These are phyloP conservation scores for Pseudophaeomoniella oleicola DNA, from an alignment of 2,329 filamentous ascomycete genomes.

Conservation along the genomic window DNA sequence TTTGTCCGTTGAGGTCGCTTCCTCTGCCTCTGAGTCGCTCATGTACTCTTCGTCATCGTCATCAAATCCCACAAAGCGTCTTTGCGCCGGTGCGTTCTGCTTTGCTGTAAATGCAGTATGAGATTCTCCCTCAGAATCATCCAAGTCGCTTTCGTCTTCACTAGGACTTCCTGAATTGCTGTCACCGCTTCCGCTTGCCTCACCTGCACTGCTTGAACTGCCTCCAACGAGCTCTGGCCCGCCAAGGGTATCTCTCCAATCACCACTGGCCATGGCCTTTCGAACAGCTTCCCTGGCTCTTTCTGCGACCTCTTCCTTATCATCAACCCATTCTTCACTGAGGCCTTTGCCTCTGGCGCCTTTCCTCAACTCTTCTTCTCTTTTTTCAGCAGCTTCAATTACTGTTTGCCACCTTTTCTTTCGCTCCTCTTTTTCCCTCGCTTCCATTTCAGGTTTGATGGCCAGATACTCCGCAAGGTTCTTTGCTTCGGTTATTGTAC, in stretches of 20 bases:
- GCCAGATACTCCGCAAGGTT: conserved; percentile 87
- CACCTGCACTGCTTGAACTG: conserved; percentile 24
- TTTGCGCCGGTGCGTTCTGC: conserved; percentile 13
- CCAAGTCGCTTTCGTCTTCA: conserved; percentile 22
- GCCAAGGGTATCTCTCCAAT: conserved; percentile 27
- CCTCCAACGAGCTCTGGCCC: conserved; percentile 18
- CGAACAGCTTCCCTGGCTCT: conserved; percentile 66
- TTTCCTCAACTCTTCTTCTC: conserved; percentile 67
- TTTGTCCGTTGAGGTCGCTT: conserved; percentile 20
- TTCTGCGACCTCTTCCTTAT: conserved; percentile 79
- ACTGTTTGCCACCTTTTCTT: conserved; percentile 77
- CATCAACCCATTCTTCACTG: conserved; percentile 86
- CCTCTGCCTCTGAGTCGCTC: conserved; percentile 26
- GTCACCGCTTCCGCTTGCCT: conserved; percentile 16
- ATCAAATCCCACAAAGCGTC: conserved; percentile 31
- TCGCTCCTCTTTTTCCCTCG: conserved; percentile 77
- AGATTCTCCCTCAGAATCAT: conserved; percentile 11
- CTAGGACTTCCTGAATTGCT: conserved; percentile 18
- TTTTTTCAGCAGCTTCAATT: conserved; percentile 67
- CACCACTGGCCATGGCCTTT: conserved; percentile 52
- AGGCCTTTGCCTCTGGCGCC: conserved; percentile 34
- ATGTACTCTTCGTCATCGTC: conserved; percentile 31
- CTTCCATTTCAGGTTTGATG: conserved; percentile 94
- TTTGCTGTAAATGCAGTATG: conserved; percentile 9
- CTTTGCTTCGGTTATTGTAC: conserved; percentile 91